Conservation (phyloP, 192 early-diverging fungal genomes). For the Gamsiella multidivaricata region DNA sequence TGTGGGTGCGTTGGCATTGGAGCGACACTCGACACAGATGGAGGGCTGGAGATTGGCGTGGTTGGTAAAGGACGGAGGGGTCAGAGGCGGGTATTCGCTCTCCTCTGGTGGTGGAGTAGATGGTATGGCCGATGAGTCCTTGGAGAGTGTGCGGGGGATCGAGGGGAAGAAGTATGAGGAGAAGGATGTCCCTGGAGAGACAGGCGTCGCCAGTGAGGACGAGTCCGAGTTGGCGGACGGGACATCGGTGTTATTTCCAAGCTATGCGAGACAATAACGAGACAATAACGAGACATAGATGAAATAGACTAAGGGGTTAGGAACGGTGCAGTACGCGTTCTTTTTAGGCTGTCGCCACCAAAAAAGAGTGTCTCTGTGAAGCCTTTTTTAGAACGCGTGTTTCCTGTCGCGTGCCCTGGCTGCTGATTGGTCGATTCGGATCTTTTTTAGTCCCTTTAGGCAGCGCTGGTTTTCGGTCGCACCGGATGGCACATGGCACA, state of each 20-base stretch:
- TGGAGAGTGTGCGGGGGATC: conserved; percentile 23
- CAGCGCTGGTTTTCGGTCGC: background rate
- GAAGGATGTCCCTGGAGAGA: conserved; percentile 30
- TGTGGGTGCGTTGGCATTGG: conserved; percentile 24
- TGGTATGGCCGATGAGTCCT: conserved; percentile 32
- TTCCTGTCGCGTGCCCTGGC: conserved; percentile 14
- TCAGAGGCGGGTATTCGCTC: conserved; percentile 37
- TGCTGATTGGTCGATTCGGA: conserved; percentile 16
- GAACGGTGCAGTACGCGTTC: too few species aligned
- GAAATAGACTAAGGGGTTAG: background rate
- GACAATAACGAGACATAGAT: background rate
- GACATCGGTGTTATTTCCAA: conserved; percentile 48
- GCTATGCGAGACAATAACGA: conserved; percentile 12
- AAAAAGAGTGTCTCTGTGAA: too few species aligned
- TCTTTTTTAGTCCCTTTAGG: too few species aligned
- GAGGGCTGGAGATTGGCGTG: conserved; percentile 34
- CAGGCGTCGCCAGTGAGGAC: conserved; percentile 31
- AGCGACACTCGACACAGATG: conserved; percentile 43
- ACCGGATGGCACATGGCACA: conserved; percentile 5
- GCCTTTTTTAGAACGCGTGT: too few species aligned
- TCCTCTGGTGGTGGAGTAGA: conserved; percentile 45
- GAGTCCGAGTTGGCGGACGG: conserved; percentile 10
- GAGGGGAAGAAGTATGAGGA: conserved; percentile 47
- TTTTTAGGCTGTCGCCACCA: background rate
- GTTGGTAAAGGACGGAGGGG: conserved; percentile 38